Percentiles rank a stretch among this genome's conserved stretches.
Evolutionary conservation across 106 monocot species (phyloP).

Genomic region (Chionographis japonica): DNA sequence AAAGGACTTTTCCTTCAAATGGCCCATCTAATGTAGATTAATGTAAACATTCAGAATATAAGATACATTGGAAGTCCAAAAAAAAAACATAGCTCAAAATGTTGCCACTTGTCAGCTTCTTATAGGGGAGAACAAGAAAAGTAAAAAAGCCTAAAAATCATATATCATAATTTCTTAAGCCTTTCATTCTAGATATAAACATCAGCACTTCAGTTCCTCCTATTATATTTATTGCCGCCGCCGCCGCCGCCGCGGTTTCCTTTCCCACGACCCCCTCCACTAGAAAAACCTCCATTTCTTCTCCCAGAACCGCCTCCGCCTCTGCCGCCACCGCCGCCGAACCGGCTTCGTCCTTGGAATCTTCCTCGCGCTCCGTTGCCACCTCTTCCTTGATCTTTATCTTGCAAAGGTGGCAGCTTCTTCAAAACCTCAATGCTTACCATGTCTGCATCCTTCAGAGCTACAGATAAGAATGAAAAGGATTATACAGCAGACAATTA

Average conservation of each 20-base stretch:
- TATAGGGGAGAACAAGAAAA: no score
- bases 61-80: no score
- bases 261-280: conserved; percentile 18
- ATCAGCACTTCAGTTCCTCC: conserved; percentile 6
- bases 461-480: conserved; percentile 18
- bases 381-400: conserved; percentile 54
- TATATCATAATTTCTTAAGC: no score
- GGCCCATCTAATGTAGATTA: no score
- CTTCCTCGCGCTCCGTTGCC: conserved; percentile 24
- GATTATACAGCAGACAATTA: background rate
- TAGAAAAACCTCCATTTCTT: conserved; percentile 11
- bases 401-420: conserved; percentile 78
- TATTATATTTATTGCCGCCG: conserved; percentile 31
- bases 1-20: no score
- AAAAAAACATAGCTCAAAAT: no score
- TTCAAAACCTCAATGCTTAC: conserved; percentile 62
- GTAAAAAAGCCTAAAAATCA: no score
- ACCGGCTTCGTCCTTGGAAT: conserved; percentile 10
- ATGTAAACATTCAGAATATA: no score
- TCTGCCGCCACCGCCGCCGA: conserved; percentile 23
- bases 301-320: conserved; percentile 19
- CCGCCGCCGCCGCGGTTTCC: conserved; percentile 6
- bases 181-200: no score
- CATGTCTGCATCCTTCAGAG: conserved; percentile 49
- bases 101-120: no score